Conservation (phyloP, 345 rosid species). For the Moricandia moricandioides region DNA sequence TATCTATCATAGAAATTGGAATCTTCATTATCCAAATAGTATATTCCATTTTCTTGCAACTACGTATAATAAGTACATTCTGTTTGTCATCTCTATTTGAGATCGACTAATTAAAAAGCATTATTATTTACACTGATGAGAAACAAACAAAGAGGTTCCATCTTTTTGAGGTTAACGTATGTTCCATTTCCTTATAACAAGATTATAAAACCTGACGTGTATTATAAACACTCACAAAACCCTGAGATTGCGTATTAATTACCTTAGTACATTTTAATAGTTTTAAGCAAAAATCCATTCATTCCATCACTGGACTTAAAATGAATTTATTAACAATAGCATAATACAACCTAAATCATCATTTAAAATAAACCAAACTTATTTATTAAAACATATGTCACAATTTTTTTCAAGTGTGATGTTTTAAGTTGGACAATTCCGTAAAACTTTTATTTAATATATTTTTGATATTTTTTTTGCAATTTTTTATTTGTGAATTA, state of each 20-base stretch:
- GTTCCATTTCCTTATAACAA: conserved; percentile 11
- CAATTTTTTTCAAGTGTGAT: too few relatives aligned
- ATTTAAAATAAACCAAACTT: too few relatives aligned
- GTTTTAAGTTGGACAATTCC: too few relatives aligned
- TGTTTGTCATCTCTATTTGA: conserved; percentile 19
- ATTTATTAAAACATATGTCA: too few relatives aligned
- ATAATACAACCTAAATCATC: not conserved
- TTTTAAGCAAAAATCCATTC: not conserved
- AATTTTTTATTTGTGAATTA: too few relatives aligned
- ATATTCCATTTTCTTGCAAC: conserved; percentile 37
- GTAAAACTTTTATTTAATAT: too few relatives aligned
- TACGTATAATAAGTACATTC: conserved; percentile 32
- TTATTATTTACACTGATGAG: conserved; percentile 24
- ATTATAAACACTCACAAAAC: not conserved
- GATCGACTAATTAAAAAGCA: not conserved
- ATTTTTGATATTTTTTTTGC: too few relatives aligned
- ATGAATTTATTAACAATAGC: not conserved
- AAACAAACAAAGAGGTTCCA: conserved; percentile 25
- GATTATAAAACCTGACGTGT: not conserved
- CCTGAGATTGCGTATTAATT: not conserved
- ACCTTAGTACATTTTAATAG: not conserved
- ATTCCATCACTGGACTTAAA: not conserved
- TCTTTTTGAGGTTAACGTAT: not conserved
- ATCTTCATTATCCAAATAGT: conserved; percentile 29
- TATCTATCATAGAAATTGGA: conserved; percentile 8